A percentile compares a stretch with the other conserved stretches of the same genome.
phyloP scores from a whole-genome alignment of 2,329 filamentous ascomycete genomes.

The Pseudocercospora eumusae region DNA sequence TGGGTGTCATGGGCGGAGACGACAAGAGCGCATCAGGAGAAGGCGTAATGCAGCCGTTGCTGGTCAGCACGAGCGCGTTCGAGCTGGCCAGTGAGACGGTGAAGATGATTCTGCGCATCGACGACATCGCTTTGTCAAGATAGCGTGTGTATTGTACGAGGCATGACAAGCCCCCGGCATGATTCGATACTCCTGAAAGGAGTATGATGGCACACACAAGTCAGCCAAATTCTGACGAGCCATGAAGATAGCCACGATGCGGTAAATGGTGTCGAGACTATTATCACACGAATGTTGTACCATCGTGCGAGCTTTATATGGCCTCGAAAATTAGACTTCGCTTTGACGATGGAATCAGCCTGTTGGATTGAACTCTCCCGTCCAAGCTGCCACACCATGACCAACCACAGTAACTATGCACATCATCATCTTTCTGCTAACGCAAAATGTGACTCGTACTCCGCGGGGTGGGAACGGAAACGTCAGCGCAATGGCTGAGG shows the following conservation, averaged over 20 bases:
- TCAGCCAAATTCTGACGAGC: not conserved
- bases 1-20: slow-evolving; percentile 81
- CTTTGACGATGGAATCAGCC: too few relatives aligned
- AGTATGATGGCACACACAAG: not conserved
- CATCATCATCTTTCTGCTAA: not conserved
- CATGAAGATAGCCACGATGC: not conserved
- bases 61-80: slow-evolving; percentile 96
- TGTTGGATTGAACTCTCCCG: too few relatives aligned
- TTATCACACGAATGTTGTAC: not conserved
- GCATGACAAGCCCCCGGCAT: not conserved
- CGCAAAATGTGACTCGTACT: not conserved
- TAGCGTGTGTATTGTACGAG: slow-evolving; percentile 16
- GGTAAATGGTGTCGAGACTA: not conserved
- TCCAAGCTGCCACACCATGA: not conserved
- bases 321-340: too few relatives aligned
- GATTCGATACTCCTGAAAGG: not conserved
- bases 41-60: slow-evolving; percentile 85
- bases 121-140: slow-evolving; percentile 61
- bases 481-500: slow-evolving; percentile 7
- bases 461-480: slow-evolving; percentile 8
- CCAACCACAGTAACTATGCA: too few relatives aligned
- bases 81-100: slow-evolving; percentile 97
- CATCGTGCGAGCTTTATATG: not conserved
- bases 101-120: slow-evolving; percentile 82
- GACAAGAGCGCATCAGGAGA: slow-evolving; percentile 38